phyloP scores from a whole-genome alignment of 495 filamentous ascomycete genomes.

The Tuber calosporum region DNA sequence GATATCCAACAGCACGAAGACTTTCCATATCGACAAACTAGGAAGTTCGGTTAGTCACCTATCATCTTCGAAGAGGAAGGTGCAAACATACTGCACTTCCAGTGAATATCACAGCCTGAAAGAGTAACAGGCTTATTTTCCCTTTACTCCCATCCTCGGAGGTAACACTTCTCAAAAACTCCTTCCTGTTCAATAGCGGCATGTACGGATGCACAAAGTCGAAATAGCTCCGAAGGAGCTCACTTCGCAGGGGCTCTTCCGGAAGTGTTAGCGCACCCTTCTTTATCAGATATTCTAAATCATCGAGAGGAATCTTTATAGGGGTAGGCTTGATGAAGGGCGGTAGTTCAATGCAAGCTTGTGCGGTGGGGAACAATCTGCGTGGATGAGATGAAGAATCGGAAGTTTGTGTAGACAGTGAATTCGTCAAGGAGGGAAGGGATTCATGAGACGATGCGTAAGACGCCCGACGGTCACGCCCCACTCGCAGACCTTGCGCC shows the following conservation, averaged over 20 bases:
- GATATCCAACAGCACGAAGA: constrained; percentile 62
- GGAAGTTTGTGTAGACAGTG: constrained; percentile 44
- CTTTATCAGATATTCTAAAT: constrained; percentile 63
- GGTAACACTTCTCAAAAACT: constrained; percentile 62
- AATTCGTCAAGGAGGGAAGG: constrained; percentile 42
- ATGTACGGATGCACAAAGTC: constrained; percentile 85
- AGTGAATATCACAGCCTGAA: constrained; percentile 77
- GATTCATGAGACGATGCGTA: constrained; percentile 50
- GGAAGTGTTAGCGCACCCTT: constrained; percentile 73
- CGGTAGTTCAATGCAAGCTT: constrained; percentile 50
- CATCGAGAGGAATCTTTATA: constrained; percentile 59
- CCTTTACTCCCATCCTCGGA: constrained; percentile 58
- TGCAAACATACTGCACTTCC: constrained; percentile 51
- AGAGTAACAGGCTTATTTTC: constrained; percentile 66
- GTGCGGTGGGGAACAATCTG: constrained; percentile 44
- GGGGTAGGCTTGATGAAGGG: constrained; percentile 69
- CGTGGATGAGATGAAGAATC: constrained; percentile 44
- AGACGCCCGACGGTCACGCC: constrained; percentile 48
- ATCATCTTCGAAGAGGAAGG: constrained; percentile 1
- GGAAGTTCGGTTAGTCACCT: constrained; percentile 14
- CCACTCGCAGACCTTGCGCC: constrained; percentile 44
- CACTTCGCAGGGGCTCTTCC: constrained; percentile 58
- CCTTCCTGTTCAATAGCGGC: constrained; percentile 72
- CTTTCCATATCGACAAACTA: constrained; percentile 63
- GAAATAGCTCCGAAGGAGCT: constrained; percentile 64